Conservation (phyloP, 2,329 filamentous ascomycete genomes). For the Venturiaceae sp. region DNA sequence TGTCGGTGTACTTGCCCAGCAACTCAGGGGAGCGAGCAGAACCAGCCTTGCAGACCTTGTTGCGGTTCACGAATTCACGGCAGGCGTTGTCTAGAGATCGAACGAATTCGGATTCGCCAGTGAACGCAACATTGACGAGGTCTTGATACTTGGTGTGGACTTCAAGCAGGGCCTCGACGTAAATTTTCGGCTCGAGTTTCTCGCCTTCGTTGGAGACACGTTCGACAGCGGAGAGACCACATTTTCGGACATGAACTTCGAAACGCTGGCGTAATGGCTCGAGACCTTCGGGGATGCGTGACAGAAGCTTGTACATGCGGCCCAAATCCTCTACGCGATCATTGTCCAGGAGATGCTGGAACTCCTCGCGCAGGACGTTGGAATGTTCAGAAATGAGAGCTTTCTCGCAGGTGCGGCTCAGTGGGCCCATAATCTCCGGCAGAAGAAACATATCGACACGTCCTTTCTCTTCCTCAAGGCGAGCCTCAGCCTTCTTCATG, state of each 20-base stretch:
- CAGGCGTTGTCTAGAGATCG: constrained; percentile 94
- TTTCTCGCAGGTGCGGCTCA: constrained; percentile 82
- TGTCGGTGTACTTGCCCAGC: constrained; percentile 90
- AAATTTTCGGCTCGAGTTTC: constrained; percentile 88
- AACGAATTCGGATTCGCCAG: constrained; percentile 93
- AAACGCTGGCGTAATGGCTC: constrained; percentile 82
- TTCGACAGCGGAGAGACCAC: constrained; percentile 76
- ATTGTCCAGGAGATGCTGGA: constrained; percentile 86
- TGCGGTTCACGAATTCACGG: constrained; percentile 95
- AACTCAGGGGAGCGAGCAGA: constrained; percentile 93
- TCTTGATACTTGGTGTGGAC: constrained; percentile 90
- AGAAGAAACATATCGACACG: constrained; percentile 88
- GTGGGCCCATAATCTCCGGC: constrained; percentile 70
- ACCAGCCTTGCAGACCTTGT: constrained; percentile 87
- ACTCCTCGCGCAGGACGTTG: constrained; percentile 80
- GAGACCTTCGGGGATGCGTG: constrained; percentile 80
- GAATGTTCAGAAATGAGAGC: constrained; percentile 87
- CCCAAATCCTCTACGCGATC: constrained; percentile 93
- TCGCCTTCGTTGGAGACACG: constrained; percentile 86
- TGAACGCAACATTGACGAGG: constrained; percentile 86
- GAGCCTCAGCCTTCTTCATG: constrained; percentile 96
- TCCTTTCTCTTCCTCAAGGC: constrained; percentile 86
- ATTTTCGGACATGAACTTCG: constrained; percentile 85
- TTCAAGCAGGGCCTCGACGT: constrained; percentile 89
- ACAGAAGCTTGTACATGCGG: constrained; percentile 88